phyloP scores from a whole-genome alignment of 1,139 yeast genomes.

The Candida tetrigidarum region DNA sequence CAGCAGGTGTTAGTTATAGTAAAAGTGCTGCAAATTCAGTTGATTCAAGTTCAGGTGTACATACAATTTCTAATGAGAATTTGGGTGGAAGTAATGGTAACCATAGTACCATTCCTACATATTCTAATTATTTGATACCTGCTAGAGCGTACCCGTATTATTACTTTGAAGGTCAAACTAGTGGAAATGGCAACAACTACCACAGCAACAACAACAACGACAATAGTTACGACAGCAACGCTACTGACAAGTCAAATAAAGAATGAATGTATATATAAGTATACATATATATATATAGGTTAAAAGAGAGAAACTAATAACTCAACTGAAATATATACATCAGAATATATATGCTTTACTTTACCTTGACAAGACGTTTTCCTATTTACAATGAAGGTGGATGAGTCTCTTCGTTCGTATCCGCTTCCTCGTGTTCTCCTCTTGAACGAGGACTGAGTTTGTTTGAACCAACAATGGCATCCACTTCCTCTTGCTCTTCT shows the following conservation, averaged over 20 bases:
- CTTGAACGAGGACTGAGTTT: constrained; percentile 38
- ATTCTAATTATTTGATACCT: constrained; percentile 11
- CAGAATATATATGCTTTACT: neutral
- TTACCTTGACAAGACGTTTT: neutral
- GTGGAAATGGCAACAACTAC: neutral
- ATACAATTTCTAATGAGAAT: neutral
- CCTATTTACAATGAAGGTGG: constrained; percentile 47
- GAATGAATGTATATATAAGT: constrained; percentile 2
- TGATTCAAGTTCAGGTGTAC: neutral
- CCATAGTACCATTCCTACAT: neutral
- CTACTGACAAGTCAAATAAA: constrained; percentile 6
- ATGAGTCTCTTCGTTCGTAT: constrained; percentile 24
- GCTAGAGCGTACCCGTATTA: constrained; percentile 12
- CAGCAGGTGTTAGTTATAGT: neutral
- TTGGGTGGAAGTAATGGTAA: constrained; percentile 2
- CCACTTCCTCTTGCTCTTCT: constrained; percentile 22
- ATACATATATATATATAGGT: neutral
- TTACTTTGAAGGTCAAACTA: constrained; percentile 7
- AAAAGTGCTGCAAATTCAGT: neutral
- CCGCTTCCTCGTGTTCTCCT: constrained; percentile 32
- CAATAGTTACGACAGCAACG: neutral
- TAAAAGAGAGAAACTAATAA: neutral
- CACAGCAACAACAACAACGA: neutral
- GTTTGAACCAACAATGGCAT: constrained; percentile 30
- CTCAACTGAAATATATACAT: neutral